A percentile compares a stretch with the other conserved stretches of the same genome.
phyloP scores from a whole-genome alignment of 805 yeast genomes.

The Yamadazyma sp. region DNA sequence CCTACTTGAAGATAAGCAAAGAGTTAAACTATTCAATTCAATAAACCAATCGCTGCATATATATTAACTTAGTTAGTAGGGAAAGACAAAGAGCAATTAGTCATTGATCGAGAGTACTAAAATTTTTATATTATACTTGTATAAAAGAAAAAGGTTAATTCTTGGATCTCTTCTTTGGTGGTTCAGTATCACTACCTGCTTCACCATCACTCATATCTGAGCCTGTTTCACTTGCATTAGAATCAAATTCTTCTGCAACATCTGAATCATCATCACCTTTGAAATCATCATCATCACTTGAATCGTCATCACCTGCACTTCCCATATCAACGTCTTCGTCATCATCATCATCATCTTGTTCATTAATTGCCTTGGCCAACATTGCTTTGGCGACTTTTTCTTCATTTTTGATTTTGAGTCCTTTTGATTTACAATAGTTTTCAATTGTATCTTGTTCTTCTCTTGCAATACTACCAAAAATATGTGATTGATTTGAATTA shows the following conservation, averaged over 20 bases:
- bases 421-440: conserved; percentile 71
- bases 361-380: conserved; percentile 72
- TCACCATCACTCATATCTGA: conserved; percentile 22
- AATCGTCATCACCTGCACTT: conserved; percentile 72
- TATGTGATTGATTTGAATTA: conserved; percentile 63
- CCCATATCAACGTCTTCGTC: conserved; percentile 47
- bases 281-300: conserved; percentile 84
- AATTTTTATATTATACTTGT: not conserved
- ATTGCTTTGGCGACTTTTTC: conserved; percentile 82
- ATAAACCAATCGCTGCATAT: too few relatives aligned
- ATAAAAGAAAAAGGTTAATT: too few relatives aligned
- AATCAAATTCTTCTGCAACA: conserved; percentile 81
- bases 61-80: too few relatives aligned
- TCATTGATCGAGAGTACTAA: too few relatives aligned
- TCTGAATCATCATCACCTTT: conserved; percentile 61
- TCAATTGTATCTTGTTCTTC: conserved; percentile 86
- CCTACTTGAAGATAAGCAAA: too few relatives aligned
- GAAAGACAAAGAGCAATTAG: too few relatives aligned
- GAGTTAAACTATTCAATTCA: too few relatives aligned
- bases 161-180: conserved; percentile 31
- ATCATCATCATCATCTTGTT: conserved; percentile 48
- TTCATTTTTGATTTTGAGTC: conserved; percentile 79
- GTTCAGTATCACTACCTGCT: conserved; percentile 23
- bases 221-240: conserved; percentile 48
- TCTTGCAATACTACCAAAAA: conserved; percentile 83